A percentile compares a stretch with the other conserved stretches of the same genome.
These are phyloP conservation scores for Hypoxylon fuscum DNA, from an alignment of 495 filamentous ascomycete species.

Conservation along the genomic window DNA sequence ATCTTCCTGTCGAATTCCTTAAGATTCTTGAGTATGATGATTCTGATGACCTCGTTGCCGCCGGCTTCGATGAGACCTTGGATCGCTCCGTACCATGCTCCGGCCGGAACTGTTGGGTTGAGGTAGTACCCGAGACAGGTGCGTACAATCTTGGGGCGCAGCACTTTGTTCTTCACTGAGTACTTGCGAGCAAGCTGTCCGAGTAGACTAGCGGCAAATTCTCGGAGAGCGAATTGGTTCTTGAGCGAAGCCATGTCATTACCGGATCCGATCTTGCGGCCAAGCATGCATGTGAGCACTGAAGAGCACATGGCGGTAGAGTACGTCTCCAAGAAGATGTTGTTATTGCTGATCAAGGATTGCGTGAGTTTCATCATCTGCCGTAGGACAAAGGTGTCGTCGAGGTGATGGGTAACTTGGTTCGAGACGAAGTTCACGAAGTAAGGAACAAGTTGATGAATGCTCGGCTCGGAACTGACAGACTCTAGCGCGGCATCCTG, in stretches of 20 bases:
- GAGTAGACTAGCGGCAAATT: slow-evolving; percentile 82
- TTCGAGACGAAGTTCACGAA: slow-evolving; percentile 94
- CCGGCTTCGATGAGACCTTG: slow-evolving; percentile 78
- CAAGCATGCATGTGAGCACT: slow-evolving; percentile 89
- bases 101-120: slow-evolving; percentile 79
- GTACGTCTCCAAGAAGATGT: slow-evolving; percentile 89
- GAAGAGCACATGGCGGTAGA: slow-evolving; percentile 87
- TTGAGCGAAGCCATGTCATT: slow-evolving; percentile 48
- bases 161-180: slow-evolving; percentile 72
- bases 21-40: slow-evolving; percentile 82
- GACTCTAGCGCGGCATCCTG: slow-evolving; percentile 85
- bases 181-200: slow-evolving; percentile 78
- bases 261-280: slow-evolving; percentile 75
- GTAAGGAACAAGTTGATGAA: slow-evolving; percentile 95
- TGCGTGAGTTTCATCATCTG: slow-evolving; percentile 90
- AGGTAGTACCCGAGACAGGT: slow-evolving; percentile 91
- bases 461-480: slow-evolving; percentile 83
- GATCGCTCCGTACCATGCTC: slow-evolving; percentile 87
- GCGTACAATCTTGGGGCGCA: slow-evolving; percentile 87
- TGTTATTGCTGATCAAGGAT: slow-evolving; percentile 82
- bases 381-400: slow-evolving; percentile 83
- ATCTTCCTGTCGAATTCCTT: slow-evolving; percentile 75
- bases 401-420: slow-evolving; percentile 90
- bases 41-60: slow-evolving; percentile 78
- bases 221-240: slow-evolving; percentile 82